Evolutionary conservation across 352 stramenopile species (phyloP).

Genomic region (Pythium aristosporum): DNA sequence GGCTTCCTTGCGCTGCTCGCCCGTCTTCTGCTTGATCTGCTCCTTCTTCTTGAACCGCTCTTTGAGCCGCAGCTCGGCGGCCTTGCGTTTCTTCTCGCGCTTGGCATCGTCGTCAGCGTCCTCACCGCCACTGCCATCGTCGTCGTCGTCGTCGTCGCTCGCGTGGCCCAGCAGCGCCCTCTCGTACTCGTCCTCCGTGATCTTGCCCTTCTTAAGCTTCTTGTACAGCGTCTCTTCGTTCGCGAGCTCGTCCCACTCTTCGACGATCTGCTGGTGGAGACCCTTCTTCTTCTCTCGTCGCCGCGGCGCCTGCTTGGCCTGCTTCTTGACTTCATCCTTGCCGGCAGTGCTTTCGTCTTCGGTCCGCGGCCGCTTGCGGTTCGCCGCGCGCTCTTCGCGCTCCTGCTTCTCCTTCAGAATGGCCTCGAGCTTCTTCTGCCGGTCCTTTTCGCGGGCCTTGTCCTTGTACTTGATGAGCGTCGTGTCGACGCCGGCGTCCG

Average conservation of each 20-base stretch:
- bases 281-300: constrained; percentile 96
- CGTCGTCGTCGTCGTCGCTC: constrained; percentile 26
- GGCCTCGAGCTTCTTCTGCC: constrained; percentile 93
- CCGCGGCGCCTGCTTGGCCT: constrained; percentile 57
- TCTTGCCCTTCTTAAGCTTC: constrained; percentile 97
- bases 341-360: constrained; percentile 48
- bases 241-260: constrained; percentile 99
- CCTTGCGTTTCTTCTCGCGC: constrained; percentile 58
- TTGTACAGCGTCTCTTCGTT: constrained; percentile 97
- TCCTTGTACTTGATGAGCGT: constrained; percentile 95
- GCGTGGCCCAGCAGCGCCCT: constrained; percentile 66
- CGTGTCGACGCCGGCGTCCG: constrained; percentile 86
- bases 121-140: constrained; percentile 24
- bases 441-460: constrained; percentile 94
- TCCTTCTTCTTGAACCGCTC: constrained; percentile 87
- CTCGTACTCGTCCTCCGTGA: constrained; percentile 93
- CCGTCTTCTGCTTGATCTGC: constrained; percentile 65
- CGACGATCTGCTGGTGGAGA: constrained; percentile 94
- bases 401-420: constrained; percentile 73
- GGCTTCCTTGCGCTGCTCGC: constrained; percentile 67
- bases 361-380: constrained; percentile 55
- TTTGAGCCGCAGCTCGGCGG: constrained; percentile 69
- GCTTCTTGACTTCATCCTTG: constrained; percentile 38
- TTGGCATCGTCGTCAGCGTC: constrained; percentile 25
- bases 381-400: constrained; percentile 57